Evolutionary conservation across 345 rosid species (phyloP), one percentile per base, ranked within the genome.

Genomic region (Eucalyptus regnans): DNA sequence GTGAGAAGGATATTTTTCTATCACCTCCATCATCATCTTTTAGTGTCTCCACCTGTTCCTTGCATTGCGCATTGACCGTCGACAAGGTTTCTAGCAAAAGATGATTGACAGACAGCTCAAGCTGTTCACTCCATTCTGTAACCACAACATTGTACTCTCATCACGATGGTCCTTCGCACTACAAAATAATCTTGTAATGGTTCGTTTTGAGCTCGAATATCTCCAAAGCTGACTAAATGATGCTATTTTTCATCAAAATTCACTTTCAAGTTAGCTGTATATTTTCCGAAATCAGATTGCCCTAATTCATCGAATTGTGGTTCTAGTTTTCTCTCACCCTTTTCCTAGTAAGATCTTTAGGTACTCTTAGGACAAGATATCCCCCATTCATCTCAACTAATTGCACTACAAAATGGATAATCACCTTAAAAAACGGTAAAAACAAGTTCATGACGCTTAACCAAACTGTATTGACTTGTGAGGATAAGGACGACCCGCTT

Each of bases 281-380:
- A n/a, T 64, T n/a, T 64, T 64, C 76, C 37, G 1, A n/a, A 64
- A 64, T 64, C 37, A n/a, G 5, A n/a, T 64, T n/a, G 2, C 0
- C 76, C 20, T 64, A 14, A n/a, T 64, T 15, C 41, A 4, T n/a
- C 16, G 7, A 64, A 64, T 7, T n/a, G 76, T 14, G 76, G 37
- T 7, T 64, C 41, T 0, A 15, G 11, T 16, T 11, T 64, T n/a
- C 31, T n/a, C 76, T n/a, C 0, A 7, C 18, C 20, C 41, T n/a
- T 64, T 64, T n/a, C 37, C 41, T 16, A 4, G 76, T n/a, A 7
- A 64, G 41, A 64, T 64, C 20, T 64, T 64, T 64, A 14, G 76
- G 76, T 7, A 2, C 76, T 14, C 37, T 64, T 13, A n/a, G 33
- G 20, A 64, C 37, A 13, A 64, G 6, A 12, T 6, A 62, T 62